These are phyloP conservation scores for Aspergillus panamensis DNA, from an alignment of 495 filamentous ascomycete genomes.

Conservation along the genomic window DNA sequence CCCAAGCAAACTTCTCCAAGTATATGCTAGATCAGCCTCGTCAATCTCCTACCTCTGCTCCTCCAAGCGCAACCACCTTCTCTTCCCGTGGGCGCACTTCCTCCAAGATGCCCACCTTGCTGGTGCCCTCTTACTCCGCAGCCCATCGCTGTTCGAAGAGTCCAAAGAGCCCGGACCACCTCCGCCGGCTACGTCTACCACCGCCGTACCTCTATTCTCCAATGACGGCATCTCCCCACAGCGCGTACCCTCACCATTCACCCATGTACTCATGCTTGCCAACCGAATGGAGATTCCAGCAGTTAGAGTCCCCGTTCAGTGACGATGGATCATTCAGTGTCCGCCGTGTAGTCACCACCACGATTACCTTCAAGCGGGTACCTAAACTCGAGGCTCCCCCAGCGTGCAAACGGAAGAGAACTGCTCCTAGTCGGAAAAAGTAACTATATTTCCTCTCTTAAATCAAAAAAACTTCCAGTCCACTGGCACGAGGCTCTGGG, in stretches of 20 bases:
- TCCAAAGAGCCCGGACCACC: conserved; percentile 6
- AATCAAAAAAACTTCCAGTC: too few relatives aligned
- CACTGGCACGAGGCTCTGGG: too few relatives aligned
- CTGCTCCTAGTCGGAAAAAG: conserved; percentile 1
- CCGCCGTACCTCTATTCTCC: conserved; percentile 9
- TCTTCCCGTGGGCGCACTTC: not conserved
- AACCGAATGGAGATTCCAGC: not conserved
- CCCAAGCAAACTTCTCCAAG: conserved; percentile 11
- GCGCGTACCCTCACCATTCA: conserved; percentile 5
- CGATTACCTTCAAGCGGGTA: conserved; percentile 13
- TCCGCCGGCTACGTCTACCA: conserved; percentile 7
- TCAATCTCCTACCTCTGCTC: conserved; percentile 12
- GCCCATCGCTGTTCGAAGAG: not conserved
- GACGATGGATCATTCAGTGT: conserved; percentile 8
- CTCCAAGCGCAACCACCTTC: not conserved
- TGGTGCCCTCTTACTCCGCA: not conserved
- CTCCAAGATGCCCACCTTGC: not conserved
- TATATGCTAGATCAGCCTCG: conserved; percentile 14
- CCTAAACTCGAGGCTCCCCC: conserved; percentile 12
- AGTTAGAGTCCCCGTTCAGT: conserved; percentile 9
- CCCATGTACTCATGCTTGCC: conserved; percentile 3
- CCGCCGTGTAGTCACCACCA: conserved; percentile 16
- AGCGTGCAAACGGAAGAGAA: conserved; percentile 11
- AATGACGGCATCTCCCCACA: conserved; percentile 5
- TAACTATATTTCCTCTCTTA: too few relatives aligned